Base-by-base conservation (phyloP, 2,329 filamentous ascomycete genomes). In the Exophiala xenobiotica region DNA sequence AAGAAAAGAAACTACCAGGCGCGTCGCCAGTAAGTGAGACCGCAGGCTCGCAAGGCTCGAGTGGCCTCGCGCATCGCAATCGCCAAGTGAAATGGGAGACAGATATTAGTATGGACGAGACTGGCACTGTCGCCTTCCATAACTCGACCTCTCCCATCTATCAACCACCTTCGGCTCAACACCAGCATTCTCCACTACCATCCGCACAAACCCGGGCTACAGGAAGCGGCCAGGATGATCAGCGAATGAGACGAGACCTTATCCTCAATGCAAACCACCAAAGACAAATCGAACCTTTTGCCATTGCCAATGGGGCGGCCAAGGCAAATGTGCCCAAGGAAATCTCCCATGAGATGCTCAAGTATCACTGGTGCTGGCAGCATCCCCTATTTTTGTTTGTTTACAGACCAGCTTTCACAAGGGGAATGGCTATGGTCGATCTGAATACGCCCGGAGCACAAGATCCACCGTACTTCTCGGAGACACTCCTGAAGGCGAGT, bases 341-440 rank as follows among this genome's bases (percentile, higher is more conserved):
- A 16, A 43, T 64, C 6, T 59, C 60, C 3, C 51, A 53, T 6
- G 60, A 59, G 44, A 50, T 65, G n/a, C 40, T 66, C 9, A 60
- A 64, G 31, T 57, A 63, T 35, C 59, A 66, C 39, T 66, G 63
- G 61, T 62, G 61, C 39, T 66, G 64, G 64, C 47, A 62, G 27
- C 62, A 64, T 42, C 63, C 64, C 4, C 54, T 61, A 6, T 66
- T 66, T 45, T 46, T 63, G 19, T 63, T 65, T 45, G 61, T 65
- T 7, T 64, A 66, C 40, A 54, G 64, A 16, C 63, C 64, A 5
- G 63, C 64, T 3, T 66, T 66, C 46, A 63, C 57, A 16, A 45
- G 61, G 33, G 58, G 61, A 20, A 61, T 60, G 53, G 53, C 54
- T 31, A 51, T 58, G 48, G 49, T 58, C 18, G 49, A 58, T 39